phyloP scores from a whole-genome alignment of 805 yeast genomes.

The Candida michaelii region DNA sequence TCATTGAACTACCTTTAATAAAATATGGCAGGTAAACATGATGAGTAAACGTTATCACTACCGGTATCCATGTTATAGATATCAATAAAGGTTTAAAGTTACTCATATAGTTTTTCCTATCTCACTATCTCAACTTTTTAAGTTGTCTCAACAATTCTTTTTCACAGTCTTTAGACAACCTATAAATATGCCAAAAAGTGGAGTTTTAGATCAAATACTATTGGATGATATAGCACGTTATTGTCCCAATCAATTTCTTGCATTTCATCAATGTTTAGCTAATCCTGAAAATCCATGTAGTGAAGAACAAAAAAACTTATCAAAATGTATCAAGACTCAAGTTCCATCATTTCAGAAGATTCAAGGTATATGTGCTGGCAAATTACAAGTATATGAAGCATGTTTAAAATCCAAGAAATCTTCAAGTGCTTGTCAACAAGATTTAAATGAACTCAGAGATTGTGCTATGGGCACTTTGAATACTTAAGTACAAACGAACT shows the following conservation, averaged over 20 bases:
- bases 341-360: conserved; percentile 76
- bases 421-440: conserved; percentile 47
- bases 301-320: conserved; percentile 54
- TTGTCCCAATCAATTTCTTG: conserved; percentile 73
- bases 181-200: conserved; percentile 11
- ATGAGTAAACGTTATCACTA: conserved; percentile 62
- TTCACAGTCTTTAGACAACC: background rate
- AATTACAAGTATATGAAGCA: conserved; percentile 61
- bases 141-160: no score
- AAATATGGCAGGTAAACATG: conserved; percentile 72
- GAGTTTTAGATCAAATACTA: conserved; percentile 63
- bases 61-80: conserved; percentile 72
- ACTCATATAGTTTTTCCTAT: conserved; percentile 2
- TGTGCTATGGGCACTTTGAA: conserved; percentile 53
- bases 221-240: conserved; percentile 74
- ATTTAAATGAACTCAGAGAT: conserved; percentile 56
- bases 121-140: background rate
- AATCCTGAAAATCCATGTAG: conserved; percentile 55
- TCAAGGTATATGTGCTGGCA: conserved; percentile 57
- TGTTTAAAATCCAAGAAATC: conserved; percentile 55
- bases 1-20: conserved; percentile 82
- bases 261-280: conserved; percentile 71
- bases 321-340: conserved; percentile 58
- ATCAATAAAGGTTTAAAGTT: conserved; percentile 25
- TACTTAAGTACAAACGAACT: background rate